phyloP scores from a whole-genome alignment of 1,284 basidiomycete species.

The Trichosporon sp. region DNA sequence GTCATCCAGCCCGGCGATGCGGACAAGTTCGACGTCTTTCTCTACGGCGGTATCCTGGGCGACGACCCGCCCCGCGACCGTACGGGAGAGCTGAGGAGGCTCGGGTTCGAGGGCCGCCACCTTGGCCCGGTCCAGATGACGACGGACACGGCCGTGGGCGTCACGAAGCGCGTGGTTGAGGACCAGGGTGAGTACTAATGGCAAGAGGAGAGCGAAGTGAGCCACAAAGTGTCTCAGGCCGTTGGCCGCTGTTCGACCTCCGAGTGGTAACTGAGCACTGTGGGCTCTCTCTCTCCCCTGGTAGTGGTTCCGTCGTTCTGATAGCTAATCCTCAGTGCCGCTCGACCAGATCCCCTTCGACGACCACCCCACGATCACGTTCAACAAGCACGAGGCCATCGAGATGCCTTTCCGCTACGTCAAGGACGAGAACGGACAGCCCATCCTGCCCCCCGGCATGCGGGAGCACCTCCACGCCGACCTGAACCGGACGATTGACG shows the following conservation, averaged over 20 bases:
- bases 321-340: slow-evolving; percentile 58
- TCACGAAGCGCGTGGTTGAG: slow-evolving; percentile 83
- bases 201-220: background rate
- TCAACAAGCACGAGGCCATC: slow-evolving; percentile 79
- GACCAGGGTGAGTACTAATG: slow-evolving; percentile 65
- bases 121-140: slow-evolving; percentile 93
- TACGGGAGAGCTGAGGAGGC: slow-evolving; percentile 78
- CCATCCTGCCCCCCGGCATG: slow-evolving; percentile 88
- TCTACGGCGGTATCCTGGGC: slow-evolving; percentile 69
- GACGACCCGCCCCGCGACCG: slow-evolving; percentile 57
- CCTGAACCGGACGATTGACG: slow-evolving; percentile 80
- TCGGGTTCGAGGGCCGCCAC: slow-evolving; percentile 83
- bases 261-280: no score
- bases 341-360: slow-evolving; percentile 73
- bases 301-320: no score
- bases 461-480: slow-evolving; percentile 77
- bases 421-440: slow-evolving; percentile 58
- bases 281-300: no score
- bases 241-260: no score
- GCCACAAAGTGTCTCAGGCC: no score
- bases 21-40: slow-evolving; percentile 75
- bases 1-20: slow-evolving; percentile 74
- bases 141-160: slow-evolving; percentile 93
- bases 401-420: slow-evolving; percentile 90
- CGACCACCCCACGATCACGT: slow-evolving; percentile 81